Evolutionary conservation across 495 filamentous ascomycete species (phyloP), one percentile per base, ranked within the genome.

Genomic region (Aspergillus affinis): DNA sequence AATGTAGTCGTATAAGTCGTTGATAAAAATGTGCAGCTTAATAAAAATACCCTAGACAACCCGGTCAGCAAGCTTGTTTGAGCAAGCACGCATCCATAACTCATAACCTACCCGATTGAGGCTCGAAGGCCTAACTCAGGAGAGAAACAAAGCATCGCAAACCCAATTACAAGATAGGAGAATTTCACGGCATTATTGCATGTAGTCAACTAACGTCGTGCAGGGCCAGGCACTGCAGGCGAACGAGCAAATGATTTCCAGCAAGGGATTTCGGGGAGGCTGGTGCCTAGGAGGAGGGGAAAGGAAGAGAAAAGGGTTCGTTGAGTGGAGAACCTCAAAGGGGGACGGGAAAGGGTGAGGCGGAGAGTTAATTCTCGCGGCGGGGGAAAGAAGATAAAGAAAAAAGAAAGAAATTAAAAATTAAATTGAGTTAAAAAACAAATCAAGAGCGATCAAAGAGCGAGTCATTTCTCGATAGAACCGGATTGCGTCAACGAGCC

Each of bases 1-100:
- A 71, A 79, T 17, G 73, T 78, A 44, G 75, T 69, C 51, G 66
- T 66, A 47, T 77, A 73, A 12, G 74, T 72, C 13, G 72, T 66
- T 18, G 65, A 57, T 7, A 79, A 65, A 54, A 77, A 72, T 17
- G 69, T 63, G 49, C 70, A 74, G 54, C 67, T 71, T 9, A 76
- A 36, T 54, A 77, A 55, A 51, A 78, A 78, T 27, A 65, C 64
- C 32, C 76, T 78, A 59, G 10, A 55, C 4, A 41, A 41, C 54
- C 32, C 44, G 45, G 62, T 57, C 27, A 55, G 55, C 18, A 10
- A 9, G 21, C 23, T 60, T 12, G 20, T 18, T 30, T 18, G 41
- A 18, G 15, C 32, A 6, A 18, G 45, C n/a, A 23, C 9, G 44
- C 32, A 17, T 4, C 44, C 19, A 20, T n/a, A 20, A 52, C 21